A percentile compares a stretch with the other conserved stretches of the same genome.
phyloP scores from a whole-genome alignment of 2,329 filamentous ascomycete genomes.

The Penicillium sclerotigenum region DNA sequence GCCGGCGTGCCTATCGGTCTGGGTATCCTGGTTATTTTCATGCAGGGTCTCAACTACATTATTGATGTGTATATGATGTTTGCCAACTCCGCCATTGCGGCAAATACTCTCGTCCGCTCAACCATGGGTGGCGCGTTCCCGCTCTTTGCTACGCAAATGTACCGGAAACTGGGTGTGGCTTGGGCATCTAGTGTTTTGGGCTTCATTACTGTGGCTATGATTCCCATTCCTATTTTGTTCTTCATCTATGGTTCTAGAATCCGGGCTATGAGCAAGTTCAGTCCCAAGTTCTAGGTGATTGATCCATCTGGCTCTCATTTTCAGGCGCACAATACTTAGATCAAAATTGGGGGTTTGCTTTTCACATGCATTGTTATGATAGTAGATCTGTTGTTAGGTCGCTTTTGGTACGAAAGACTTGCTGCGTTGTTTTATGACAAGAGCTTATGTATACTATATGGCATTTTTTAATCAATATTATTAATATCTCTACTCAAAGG shows the following conservation, averaged over 20 bases:
- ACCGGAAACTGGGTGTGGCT: conserved; percentile 36
- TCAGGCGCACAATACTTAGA: background rate
- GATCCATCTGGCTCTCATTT: background rate
- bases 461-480: background rate
- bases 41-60: conserved; percentile 45
- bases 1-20: conserved; percentile 45
- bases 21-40: conserved; percentile 45
- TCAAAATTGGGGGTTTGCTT: background rate
- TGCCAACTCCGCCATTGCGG: conserved; percentile 41
- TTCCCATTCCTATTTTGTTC: conserved; percentile 50
- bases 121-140: conserved; percentile 36
- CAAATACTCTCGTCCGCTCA: conserved; percentile 38
- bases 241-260: conserved; percentile 48
- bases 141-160: conserved; percentile 38
- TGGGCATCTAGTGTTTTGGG: conserved; percentile 42
- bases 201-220: conserved; percentile 39
- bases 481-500: background rate
- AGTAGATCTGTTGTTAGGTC: background rate
- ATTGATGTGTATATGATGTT: conserved; percentile 43
- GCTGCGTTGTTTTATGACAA: background rate
- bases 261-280: conserved; percentile 31
- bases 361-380: background rate
- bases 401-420: background rate
- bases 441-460: too few relatives aligned
- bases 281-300: conserved; percentile 21